Conservation (phyloP, 2,329 filamentous ascomycete species). For the Clarireedia homoeocarpa region DNA sequence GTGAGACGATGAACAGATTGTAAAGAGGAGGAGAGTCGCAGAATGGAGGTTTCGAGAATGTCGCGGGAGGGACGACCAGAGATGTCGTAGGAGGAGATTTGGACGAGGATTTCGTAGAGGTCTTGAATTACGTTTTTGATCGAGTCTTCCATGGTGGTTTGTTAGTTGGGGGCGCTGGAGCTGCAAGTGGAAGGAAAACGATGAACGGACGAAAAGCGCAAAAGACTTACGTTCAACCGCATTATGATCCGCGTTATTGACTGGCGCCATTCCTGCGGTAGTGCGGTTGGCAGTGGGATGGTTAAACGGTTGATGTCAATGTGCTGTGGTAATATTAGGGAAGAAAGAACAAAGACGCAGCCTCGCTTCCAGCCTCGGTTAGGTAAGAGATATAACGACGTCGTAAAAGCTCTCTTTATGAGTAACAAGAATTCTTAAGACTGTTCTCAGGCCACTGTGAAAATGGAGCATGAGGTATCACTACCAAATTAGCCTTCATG, state of each 20-base stretch:
- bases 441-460: neutral
- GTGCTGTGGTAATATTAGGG: neutral
- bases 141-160: constrained; percentile 23
- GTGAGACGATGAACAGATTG: constrained; percentile 19
- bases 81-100: constrained; percentile 53
- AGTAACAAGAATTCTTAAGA: neutral
- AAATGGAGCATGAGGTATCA: neutral
- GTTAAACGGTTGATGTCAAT: neutral
- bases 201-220: no score
- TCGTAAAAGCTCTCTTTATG: no score
- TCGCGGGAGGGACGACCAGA: constrained; percentile 41
- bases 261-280: constrained; percentile 2
- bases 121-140: constrained; percentile 56
- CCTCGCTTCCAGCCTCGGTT: neutral
- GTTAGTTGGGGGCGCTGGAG: neutral
- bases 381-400: neutral
- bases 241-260: constrained; percentile 4
- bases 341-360: neutral
- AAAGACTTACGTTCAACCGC: constrained; percentile 1
- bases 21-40: constrained; percentile 5
- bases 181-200: no score
- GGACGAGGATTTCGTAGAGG: constrained; percentile 56
- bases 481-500: neutral
- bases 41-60: constrained; percentile 39
- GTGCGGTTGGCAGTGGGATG: neutral